Conservation (phyloP, 768 basidiomycete species). For the Clitopilus passeckerianus region DNA sequence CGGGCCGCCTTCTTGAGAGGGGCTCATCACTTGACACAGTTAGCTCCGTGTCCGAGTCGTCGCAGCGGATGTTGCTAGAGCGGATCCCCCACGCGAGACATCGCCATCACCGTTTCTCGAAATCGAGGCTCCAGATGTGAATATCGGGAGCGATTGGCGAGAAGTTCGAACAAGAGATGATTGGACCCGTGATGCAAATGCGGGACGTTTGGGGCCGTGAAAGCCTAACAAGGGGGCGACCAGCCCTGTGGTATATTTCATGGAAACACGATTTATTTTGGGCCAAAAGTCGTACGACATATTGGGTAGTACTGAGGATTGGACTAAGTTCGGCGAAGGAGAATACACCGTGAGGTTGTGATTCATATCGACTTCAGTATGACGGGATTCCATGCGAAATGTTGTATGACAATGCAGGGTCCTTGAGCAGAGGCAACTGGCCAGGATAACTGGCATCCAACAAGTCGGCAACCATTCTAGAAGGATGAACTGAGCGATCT, state of each 20-base stretch:
- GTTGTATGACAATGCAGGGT: constrained; percentile 28
- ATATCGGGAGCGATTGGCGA: neutral
- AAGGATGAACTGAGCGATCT: neutral
- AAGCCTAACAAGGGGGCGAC: too few relatives aligned
- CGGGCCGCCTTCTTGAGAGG: constrained; percentile 2
- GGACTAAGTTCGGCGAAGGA: too few relatives aligned
- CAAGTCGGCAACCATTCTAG: constrained; percentile 34
- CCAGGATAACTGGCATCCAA: constrained; percentile 26
- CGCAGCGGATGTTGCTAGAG: neutral
- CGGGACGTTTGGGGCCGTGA: too few relatives aligned
- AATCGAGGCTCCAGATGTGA: neutral
- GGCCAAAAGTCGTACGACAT: too few relatives aligned
- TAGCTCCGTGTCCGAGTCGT: neutral
- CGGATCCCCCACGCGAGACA: too few relatives aligned
- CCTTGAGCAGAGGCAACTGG: constrained; percentile 29
- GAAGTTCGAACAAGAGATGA: too few relatives aligned
- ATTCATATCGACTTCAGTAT: constrained; percentile 16
- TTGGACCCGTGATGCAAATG: too few relatives aligned
- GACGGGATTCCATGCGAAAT: constrained; percentile 33
- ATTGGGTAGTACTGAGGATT: too few relatives aligned
- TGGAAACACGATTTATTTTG: too few relatives aligned
- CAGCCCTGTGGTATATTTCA: too few relatives aligned
- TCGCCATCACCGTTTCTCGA: neutral
- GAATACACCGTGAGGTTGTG: too few relatives aligned
- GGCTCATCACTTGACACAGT: neutral